Evolutionary conservation across 2,329 filamentous ascomycete species (phyloP), one percentile per base, ranked within the genome.

Genomic region (Lasiodiplodia citricola): DNA sequence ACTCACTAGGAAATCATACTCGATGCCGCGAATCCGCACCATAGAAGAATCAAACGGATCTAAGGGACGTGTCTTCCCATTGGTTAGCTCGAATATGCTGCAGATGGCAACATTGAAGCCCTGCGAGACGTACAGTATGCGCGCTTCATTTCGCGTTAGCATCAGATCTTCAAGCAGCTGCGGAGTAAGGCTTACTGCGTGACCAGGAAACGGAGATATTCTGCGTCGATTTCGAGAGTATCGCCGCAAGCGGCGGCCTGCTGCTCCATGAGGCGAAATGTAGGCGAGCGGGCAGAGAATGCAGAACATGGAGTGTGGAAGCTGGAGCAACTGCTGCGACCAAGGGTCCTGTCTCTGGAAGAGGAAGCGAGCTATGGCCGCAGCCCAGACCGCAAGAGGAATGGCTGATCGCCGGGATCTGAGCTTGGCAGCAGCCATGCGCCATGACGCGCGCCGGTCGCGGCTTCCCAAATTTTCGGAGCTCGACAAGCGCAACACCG

Each of bases 401-500:
- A 50, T 51, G 41, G 38, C 38, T 23, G 54, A 67, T 51, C 65
- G 21, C 28, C 54, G 55, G 54, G 54, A 58, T 60, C 54, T 57
- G 65, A 67, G 55, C 65, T 67, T 58, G 65, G 55, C 65, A 51
- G 25, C 41, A 18, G 55, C 56, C 55, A 60, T 60, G 28, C 63
- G 51, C 21, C 38, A 57, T 58, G 65, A 51, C 54, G 65, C 65
- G 65, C 41, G 37, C 65, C 41, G 25, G 28, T 50, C 65, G 54
- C 60, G 84, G 44, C 10, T 67, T 70, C 16, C 44, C 55, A 55
- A 62, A 70, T 73, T 44, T 72, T 35, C 18, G 60, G 60, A 35
- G 60, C 47, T 50, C 65, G 38, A 51, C 54, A 57, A 52, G 58
- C n/a, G 35, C 23, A 66, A 44, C 63, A 66, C 51, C 63, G 63